Conservation (phyloP, 2,329 filamentous ascomycete species). For the Colletotrichum zoysiae region DNA sequence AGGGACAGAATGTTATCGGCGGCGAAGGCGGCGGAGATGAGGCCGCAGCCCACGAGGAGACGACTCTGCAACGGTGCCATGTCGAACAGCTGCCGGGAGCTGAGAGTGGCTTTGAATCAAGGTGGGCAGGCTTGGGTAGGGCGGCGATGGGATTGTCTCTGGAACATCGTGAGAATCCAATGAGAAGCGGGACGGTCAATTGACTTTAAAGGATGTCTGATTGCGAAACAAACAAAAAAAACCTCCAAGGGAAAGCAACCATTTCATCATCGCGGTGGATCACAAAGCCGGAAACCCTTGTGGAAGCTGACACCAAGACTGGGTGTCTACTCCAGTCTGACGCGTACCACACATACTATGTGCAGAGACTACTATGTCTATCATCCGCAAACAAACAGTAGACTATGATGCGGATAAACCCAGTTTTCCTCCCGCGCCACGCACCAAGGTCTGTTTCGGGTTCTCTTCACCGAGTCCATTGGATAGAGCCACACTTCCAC, state of each 20-base stretch:
- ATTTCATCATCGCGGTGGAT: slow-evolving; percentile 40
- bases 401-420: slow-evolving; percentile 17
- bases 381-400: not conserved
- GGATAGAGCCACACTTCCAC: not conserved
- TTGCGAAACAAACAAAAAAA: not conserved
- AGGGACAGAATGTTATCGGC: slow-evolving; percentile 28
- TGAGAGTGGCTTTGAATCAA: not conserved
- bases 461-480: slow-evolving; percentile 6
- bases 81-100: slow-evolving; percentile 9
- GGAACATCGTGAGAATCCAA: slow-evolving; percentile 24
- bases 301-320: slow-evolving; percentile 27
- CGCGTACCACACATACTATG: slow-evolving; percentile 21
- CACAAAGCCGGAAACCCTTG: slow-evolving; percentile 18
- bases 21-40: slow-evolving; percentile 24
- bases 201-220: slow-evolving; percentile 22
- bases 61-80: slow-evolving; percentile 37
- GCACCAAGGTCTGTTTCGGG: slow-evolving; percentile 16
- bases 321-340: slow-evolving; percentile 34
- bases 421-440: slow-evolving; percentile 20
- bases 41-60: slow-evolving; percentile 31
- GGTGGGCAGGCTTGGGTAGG: not conserved
- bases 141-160: slow-evolving; percentile 4
- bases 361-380: no score
- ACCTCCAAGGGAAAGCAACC: no score
- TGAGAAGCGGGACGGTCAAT: slow-evolving; percentile 17